Base-by-base conservation (phyloP, 495 filamentous ascomycete genomes). In the Acidomyces sp. region DNA sequence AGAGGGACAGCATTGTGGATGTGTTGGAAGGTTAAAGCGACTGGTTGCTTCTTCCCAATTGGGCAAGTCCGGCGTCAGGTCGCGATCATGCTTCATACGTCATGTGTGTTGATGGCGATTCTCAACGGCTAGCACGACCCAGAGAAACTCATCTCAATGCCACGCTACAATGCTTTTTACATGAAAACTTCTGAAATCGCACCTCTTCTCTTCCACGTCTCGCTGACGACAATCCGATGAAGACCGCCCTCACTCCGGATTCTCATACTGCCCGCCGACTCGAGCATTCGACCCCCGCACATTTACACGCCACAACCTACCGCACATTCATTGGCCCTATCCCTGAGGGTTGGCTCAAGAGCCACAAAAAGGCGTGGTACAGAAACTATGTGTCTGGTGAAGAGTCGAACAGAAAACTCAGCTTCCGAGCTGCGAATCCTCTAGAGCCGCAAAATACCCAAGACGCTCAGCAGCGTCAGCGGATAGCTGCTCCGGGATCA, bases 311-410 rank as follows among this genome's bases (percentile, higher is more conserved):
- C 46, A 81, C 77, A 6, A 71, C 66, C 28, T 63, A 74, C 19
- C 67, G 77, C 24, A 71, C 68, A 53, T 81, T 81, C 56, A 78
- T 81, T 47, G 77, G 77, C 6, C 77, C 77, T 16, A 75, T 81
- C 25, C 77, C 77, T 3, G 69, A 74, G 47, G 76, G 74, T 37
- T 81, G 77, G 77, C 62, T 79, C 34, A 75, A 77, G 37, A 70
- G 66, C 39, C 72, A 79, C 55, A 68, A 72, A 32, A 74, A 74
- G 36, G 64, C 70, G 11, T 79, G 76, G 76, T 79, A 77, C 53
- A 65, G 57, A 45, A 60, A 63, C 34, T 62, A 73, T 26, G 44
- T 78, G 1, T 64, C 65, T 2, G n/a, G n/a, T n/a, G 67, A 67
- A 0, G 61, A 66, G 34, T 59, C 61, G 1, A 60, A 61, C 34